Evolutionary conservation across 768 basidiomycete genomes (phyloP).

Genomic region (Leucocoprinus birnbaumii): DNA sequence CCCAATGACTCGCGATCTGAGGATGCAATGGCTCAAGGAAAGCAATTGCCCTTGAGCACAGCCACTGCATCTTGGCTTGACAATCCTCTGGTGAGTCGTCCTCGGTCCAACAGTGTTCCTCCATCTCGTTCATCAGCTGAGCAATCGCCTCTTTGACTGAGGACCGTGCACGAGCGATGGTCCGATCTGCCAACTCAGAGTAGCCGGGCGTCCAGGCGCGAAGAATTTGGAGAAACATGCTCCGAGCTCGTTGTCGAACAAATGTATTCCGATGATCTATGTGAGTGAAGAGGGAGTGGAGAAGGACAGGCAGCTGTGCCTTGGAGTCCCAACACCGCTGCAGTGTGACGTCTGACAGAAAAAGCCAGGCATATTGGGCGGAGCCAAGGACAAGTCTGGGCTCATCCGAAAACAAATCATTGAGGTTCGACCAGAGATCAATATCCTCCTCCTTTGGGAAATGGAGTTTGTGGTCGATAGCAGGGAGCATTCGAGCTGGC

Average conservation of each 20-base stretch:
- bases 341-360: conserved; percentile 73
- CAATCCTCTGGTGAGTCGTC: conserved; percentile 55
- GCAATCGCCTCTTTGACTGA: conserved; percentile 49
- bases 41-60: conserved; percentile 64
- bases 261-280: conserved; percentile 73
- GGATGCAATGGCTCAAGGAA: conserved; percentile 71
- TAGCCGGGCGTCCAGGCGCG: conserved; percentile 82
- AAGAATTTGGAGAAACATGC: conserved; percentile 82
- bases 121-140: conserved; percentile 56
- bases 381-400: conserved; percentile 71
- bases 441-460: conserved; percentile 64
- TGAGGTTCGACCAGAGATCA: conserved; percentile 78
- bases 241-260: conserved; percentile 67
- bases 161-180: conserved; percentile 40
- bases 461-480: conserved; percentile 65
- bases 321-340: conserved; percentile 76
- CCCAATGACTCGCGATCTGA: conserved; percentile 72
- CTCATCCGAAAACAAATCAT: conserved; percentile 69
- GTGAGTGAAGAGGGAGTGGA: conserved; percentile 80
- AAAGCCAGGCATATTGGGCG: conserved; percentile 87
- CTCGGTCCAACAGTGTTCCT: conserved; percentile 67
- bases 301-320: conserved; percentile 65
- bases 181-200: conserved; percentile 65
- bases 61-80: conserved; percentile 63
- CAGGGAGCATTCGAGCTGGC: conserved; percentile 80